Percentiles rank a stretch among this genome's conserved stretches.
Evolutionary conservation across 306 rosid species (phyloP).

Genomic region (Luffa aegyptiaca): DNA sequence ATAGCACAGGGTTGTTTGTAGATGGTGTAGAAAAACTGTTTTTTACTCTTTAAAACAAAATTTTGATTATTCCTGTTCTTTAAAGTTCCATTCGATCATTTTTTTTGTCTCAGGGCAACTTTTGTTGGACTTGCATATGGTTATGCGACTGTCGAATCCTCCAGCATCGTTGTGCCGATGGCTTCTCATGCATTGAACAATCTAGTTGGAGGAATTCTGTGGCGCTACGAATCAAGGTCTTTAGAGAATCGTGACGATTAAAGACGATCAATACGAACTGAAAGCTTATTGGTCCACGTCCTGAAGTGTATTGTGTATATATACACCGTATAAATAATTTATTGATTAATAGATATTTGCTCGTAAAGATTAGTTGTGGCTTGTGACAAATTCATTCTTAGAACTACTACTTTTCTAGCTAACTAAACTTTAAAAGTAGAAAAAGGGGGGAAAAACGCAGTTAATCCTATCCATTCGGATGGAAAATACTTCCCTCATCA

Average conservation of each 20-base stretch:
- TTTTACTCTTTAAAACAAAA: background rate
- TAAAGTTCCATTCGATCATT: background rate
- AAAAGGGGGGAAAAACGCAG: too few relatives aligned
- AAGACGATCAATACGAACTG: background rate
- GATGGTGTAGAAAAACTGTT: background rate
- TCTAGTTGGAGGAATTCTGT: slow-evolving; percentile 66
- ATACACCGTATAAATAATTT: background rate
- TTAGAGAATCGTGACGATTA: slow-evolving; percentile 6
- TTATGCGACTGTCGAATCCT: slow-evolving; percentile 63
- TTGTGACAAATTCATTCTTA: too few relatives aligned
- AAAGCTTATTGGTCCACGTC: background rate
- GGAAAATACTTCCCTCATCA: too few relatives aligned
- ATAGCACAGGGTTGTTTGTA: background rate
- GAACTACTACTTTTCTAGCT: too few relatives aligned
- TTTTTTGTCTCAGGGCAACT: slow-evolving; percentile 62
- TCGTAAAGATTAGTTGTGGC: background rate
- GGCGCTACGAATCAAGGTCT: slow-evolving; percentile 47
- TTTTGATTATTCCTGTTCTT: background rate
- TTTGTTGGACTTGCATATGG: slow-evolving; percentile 86
- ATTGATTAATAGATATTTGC: background rate
- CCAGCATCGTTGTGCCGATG: slow-evolving; percentile 74
- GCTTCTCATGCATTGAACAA: slow-evolving; percentile 83
- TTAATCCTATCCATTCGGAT: too few relatives aligned
- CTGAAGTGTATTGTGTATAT: background rate
- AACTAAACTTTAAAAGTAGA: too few relatives aligned